Evolutionary conservation across 345 rosid species (phyloP), one percentile per base, ranked within the genome.

Genomic region (Geranium brycei): DNA sequence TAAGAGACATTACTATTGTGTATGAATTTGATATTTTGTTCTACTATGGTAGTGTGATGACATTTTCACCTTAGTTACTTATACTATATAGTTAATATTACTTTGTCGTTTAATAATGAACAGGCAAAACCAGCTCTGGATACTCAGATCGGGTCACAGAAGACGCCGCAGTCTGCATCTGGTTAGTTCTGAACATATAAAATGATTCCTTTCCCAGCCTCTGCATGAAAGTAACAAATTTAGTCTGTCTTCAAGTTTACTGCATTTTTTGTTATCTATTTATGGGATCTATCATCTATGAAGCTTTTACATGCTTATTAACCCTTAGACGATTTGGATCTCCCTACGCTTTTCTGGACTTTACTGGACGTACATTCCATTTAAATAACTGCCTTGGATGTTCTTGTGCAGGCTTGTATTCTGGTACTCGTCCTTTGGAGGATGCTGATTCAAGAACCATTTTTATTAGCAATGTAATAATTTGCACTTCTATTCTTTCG

Each of bases 391-490:
- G 40, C 63, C 4, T 58, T 19, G 51, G 32, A 31, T 51, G 38
- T 51, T 19, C 7, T 53, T 65, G 31, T 17, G 14, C 69, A 31
- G 61, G 61, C 61, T 58, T 30, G 61, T 61, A 18, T 53, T 64
- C 89, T 16, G 66, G 82, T 75, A 79, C 61, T 67, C 96, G 78
- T 40, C 86, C 91, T 58, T 60, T 76, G 67, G 96, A 88, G 77
- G 96, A 88, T 79, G 81, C 86, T 70, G 89, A 88, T 72, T 83
- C 89, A 71, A 91, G 97, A 66, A 85, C 97, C 51, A 82, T 91
- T 73, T 91, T 88, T 74, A 85, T 91, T 19, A 88, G 82, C 81
- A 95, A 95, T 81, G 99, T 91, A 85, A 79, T 67, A 58, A 57
- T 67, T 61, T 31, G 41, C 62, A 57, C 58, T 60, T 31, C n/a